These are phyloP conservation scores for Teunomyces atbi DNA, from an alignment of 805 yeast genomes.

Conservation along the genomic window DNA sequence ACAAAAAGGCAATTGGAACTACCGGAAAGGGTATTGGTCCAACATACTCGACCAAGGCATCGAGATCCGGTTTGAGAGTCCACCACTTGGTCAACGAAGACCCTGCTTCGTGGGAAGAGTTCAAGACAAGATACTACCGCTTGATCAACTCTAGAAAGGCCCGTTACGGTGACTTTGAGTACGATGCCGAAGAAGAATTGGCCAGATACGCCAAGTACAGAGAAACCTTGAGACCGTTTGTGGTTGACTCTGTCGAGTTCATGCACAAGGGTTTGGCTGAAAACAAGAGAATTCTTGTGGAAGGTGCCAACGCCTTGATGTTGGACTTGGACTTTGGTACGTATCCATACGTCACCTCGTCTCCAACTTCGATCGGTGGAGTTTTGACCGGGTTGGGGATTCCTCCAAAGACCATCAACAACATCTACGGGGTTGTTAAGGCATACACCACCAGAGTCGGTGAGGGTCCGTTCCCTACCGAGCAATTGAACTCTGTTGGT, in stretches of 20 bases:
- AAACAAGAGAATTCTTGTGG: conserved; percentile 86
- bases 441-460: conserved; percentile 99
- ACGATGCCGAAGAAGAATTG: conserved; percentile 79
- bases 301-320: conserved; percentile 98
- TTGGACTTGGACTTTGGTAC: conserved; percentile 97
- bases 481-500: conserved; percentile 85
- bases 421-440: conserved; percentile 93
- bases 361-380: conserved; percentile 96
- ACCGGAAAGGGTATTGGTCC: conserved; percentile 99
- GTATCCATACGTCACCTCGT: conserved; percentile 94
- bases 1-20: conserved; percentile 90
- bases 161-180: conserved; percentile 92
- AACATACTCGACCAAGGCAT: conserved; percentile 93
- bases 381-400: conserved; percentile 95
- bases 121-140: conserved; percentile 72
- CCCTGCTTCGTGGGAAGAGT: conserved; percentile 91
- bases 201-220: conserved; percentile 72
- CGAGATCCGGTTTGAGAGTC: conserved; percentile 94
- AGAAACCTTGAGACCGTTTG: conserved; percentile 79
- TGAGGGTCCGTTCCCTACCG: conserved; percentile 99
- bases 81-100: conserved; percentile 91
- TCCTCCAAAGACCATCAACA: conserved; percentile 81
- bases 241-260: conserved; percentile 86
- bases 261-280: conserved; percentile 73
- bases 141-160: conserved; percentile 76